phyloP scores from a whole-genome alignment of 1,284 basidiomycete genomes.

The Pyrrhoderma noxium region DNA sequence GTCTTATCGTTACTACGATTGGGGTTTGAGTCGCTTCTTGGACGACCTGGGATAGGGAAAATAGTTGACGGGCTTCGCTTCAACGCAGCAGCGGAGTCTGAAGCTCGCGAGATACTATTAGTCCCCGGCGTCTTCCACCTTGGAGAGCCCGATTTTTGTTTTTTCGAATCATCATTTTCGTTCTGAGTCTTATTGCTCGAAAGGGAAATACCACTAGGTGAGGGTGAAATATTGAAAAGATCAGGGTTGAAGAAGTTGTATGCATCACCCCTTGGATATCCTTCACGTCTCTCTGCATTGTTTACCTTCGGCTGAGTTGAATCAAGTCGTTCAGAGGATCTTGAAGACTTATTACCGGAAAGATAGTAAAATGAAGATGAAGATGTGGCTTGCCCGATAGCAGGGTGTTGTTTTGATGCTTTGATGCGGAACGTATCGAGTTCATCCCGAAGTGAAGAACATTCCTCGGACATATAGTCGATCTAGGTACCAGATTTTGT shows the following conservation, averaged over 20 bases:
- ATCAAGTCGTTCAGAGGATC: neutral
- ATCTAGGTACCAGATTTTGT: conserved; percentile 6
- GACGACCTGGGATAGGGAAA: conserved; percentile 1
- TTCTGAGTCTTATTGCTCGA: neutral
- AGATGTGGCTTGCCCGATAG: neutral
- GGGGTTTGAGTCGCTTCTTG: conserved; percentile 11
- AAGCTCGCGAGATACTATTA: conserved; percentile 14
- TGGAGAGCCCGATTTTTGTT: conserved; percentile 2
- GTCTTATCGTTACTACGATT: neutral
- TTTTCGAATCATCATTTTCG: conserved; percentile 1
- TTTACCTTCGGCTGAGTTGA: neutral
- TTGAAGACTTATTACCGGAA: neutral
- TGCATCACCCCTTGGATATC: conserved; percentile 1
- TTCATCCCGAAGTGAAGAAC: conserved; percentile 11
- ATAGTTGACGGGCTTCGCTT: neutral
- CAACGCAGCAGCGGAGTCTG: conserved; percentile 10
- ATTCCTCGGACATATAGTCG: conserved; percentile 13
- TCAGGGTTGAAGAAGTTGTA: conserved; percentile 4
- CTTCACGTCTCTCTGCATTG: neutral
- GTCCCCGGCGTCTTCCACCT: conserved; percentile 9
- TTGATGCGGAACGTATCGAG: conserved; percentile 7
- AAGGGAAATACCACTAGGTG: neutral
- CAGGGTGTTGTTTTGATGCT: neutral
- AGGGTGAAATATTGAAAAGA: conserved; percentile 12
- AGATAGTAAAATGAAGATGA: conserved; percentile 6